phyloP scores from a whole-genome alignment of 441 rosid genomes.

The Hura crepitans region DNA sequence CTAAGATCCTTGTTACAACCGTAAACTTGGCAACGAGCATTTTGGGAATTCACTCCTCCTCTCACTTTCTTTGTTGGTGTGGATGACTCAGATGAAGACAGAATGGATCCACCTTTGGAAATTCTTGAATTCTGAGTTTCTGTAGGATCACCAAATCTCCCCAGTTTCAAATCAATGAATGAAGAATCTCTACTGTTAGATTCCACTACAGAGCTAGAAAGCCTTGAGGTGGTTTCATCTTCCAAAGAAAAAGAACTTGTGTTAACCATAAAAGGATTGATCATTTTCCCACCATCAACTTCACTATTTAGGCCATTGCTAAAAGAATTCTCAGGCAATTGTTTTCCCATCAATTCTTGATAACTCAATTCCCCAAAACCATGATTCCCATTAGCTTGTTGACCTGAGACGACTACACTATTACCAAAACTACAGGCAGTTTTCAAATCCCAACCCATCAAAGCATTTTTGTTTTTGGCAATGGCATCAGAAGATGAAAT shows the following conservation, averaged over 20 bases:
- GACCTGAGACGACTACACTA: slow-evolving; percentile 27
- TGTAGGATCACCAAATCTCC: slow-evolving; percentile 41
- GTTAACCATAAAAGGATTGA: slow-evolving; percentile 28
- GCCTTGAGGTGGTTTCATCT: slow-evolving; percentile 38
- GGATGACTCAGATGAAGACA: slow-evolving; percentile 38
- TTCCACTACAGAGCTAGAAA: slow-evolving; percentile 37
- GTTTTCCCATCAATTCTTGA: slow-evolving; percentile 33
- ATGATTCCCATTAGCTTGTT: slow-evolving; percentile 27
- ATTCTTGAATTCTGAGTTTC: slow-evolving; percentile 30
- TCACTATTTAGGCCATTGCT: slow-evolving; percentile 23
- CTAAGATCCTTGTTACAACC: slow-evolving; percentile 63
- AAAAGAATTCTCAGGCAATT: slow-evolving; percentile 21
- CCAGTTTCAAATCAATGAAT: slow-evolving; percentile 54
- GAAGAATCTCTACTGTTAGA: slow-evolving; percentile 35
- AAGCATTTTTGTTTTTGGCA: slow-evolving; percentile 29
- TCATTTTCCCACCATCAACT: slow-evolving; percentile 23
- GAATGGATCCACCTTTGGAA: slow-evolving; percentile 26
- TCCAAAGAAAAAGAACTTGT: slow-evolving; percentile 30
- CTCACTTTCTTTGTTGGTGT: slow-evolving; percentile 41
- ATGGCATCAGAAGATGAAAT: slow-evolving; percentile 34
- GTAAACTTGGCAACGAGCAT: slow-evolving; percentile 52
- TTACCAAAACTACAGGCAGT: slow-evolving; percentile 28
- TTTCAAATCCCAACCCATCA: slow-evolving; percentile 37
- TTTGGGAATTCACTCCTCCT: slow-evolving; percentile 25
- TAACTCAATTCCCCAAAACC: slow-evolving; percentile 32